Conservation (phyloP, 1,284 basidiomycete species). For the Marasmius fiardii region DNA sequence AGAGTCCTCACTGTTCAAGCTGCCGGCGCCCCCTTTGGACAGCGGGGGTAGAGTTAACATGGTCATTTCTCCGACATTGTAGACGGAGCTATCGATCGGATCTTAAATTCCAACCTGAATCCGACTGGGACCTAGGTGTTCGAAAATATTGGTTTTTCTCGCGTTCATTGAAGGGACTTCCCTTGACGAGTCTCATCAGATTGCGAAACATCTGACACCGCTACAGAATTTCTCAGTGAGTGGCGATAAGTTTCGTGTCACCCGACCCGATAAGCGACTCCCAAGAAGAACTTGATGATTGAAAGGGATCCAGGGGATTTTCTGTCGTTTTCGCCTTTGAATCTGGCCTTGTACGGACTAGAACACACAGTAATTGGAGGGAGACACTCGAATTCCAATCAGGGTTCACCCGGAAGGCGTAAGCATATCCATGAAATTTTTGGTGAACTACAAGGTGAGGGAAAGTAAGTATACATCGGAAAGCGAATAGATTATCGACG, state of each 20-base stretch:
- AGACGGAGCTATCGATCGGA: background rate
- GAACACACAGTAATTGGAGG: too few relatives aligned
- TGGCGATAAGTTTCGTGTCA: background rate
- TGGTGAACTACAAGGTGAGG: background rate
- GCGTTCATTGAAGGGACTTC: background rate
- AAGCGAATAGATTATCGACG: constrained; percentile 29
- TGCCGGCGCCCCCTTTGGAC: too few relatives aligned
- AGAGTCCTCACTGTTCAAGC: too few relatives aligned
- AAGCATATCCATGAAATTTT: background rate
- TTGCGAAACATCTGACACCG: background rate
- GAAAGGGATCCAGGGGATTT: too few relatives aligned
- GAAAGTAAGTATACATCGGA: background rate
- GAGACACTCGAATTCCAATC: too few relatives aligned
- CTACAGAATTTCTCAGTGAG: background rate
- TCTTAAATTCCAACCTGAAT: background rate
- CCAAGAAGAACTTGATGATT: background rate
- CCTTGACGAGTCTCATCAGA: background rate
- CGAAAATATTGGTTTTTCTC: background rate
- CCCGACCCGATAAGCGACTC: background rate
- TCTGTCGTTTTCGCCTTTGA: too few relatives aligned
- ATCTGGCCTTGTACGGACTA: too few relatives aligned
- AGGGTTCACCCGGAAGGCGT: background rate
- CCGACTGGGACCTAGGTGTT: background rate
- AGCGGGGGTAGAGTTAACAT: too few relatives aligned
- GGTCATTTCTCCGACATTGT: background rate